Base-by-base conservation (phyloP, 2,329 filamentous ascomycete genomes). In the Pseudogymnoascus verrucosus region DNA sequence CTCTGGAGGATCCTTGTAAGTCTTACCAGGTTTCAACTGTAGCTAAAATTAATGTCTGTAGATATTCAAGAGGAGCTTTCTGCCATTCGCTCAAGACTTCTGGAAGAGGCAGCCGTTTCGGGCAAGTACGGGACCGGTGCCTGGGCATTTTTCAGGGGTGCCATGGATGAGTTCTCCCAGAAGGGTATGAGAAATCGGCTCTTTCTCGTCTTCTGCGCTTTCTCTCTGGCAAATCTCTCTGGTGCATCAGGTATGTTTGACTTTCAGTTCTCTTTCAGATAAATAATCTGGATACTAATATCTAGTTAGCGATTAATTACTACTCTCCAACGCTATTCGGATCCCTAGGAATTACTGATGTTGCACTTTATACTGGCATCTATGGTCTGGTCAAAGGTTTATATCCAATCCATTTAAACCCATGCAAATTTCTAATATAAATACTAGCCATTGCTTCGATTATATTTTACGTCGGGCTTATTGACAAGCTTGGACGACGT, bases 281-380 rank as follows among this genome's bases (percentile, higher is more conserved):
- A 44, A 44, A 21, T 44, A 10, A 44, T 21, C 40, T 23, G 10
- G 21, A 44, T 19, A 12, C 19, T 44, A 19, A 44, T 11, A 21
- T 59, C 7, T 19, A 4, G 16, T 37, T 59, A 69, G 75, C 77
- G 10, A 78, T 78, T 64, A 78, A 78, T 71, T 78, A 78, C 70
- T 76, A 79, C 68, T 76, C 76, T 0, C 76, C 76, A 1, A 76
- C 75, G 10, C 70, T 78, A 4, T 78, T 78, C 40, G 70, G 71
- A 3, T 78, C 76, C 0, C 73, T 83, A 0, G 80, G 81, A 0
- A 78, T 82, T 26, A 75, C 73, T 5, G 76, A 78, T 34, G 74
- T 76, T 8, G 69, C 75, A 5, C 75, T 83, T 28, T 80, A 79
- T 4, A 82, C 80, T 0, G 80, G 81, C 2, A 78, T 83, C 63